These are phyloP conservation scores for Carnegiea gigantea DNA, from an alignment of 179 eudicot genomes.

Conservation along the genomic window DNA sequence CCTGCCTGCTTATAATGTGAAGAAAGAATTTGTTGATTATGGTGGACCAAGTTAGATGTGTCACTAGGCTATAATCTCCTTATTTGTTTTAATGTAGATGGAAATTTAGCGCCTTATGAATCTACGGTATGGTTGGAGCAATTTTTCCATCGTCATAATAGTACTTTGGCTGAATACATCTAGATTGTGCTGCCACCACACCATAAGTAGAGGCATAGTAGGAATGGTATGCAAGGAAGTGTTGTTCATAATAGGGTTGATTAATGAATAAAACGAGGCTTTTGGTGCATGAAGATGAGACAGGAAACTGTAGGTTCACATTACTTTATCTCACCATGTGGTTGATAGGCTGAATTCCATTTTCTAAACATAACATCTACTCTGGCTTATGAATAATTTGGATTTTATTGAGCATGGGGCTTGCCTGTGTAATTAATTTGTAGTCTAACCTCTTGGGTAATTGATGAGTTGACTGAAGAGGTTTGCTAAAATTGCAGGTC, in stretches of 20 bases:
- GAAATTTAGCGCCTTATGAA: background rate
- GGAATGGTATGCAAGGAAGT: background rate
- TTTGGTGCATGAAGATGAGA: background rate
- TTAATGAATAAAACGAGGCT: background rate
- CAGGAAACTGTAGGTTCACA: background rate
- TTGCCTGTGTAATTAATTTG: background rate
- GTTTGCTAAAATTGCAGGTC: conserved; percentile 45
- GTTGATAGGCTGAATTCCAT: background rate
- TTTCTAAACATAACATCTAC: background rate
- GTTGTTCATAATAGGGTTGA: background rate
- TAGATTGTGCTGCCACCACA: background rate
- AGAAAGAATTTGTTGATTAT: background rate
- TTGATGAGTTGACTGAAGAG: background rate
- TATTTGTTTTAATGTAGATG: background rate
- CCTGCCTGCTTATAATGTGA: background rate
- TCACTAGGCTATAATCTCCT: too few species aligned
- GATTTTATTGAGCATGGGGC: background rate
- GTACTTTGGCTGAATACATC: background rate
- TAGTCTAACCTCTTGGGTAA: background rate
- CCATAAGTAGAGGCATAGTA: background rate
- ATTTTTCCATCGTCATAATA: background rate
- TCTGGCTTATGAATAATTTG: background rate
- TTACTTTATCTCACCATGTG: background rate
- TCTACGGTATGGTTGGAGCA: background rate
- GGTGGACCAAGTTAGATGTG: background rate